Evolutionary conservation across 2,329 filamentous ascomycete genomes (phyloP), one percentile per base, ranked within the genome.

Genomic region (Aspergillus caelatus): DNA sequence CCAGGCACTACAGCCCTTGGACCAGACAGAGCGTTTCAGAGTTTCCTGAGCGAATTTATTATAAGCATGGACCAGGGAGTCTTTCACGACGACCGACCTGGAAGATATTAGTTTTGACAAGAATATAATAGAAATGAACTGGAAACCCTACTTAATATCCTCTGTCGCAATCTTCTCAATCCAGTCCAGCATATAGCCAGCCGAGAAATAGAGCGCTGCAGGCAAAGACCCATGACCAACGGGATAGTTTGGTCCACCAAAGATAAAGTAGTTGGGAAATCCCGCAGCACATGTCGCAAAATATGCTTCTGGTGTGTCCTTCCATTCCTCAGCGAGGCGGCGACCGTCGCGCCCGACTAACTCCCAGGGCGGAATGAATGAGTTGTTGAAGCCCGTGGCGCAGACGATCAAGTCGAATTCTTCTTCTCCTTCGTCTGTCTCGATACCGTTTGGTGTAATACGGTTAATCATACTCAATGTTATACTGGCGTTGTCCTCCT

Each of bases 321-420:
- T 58, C 70, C 74, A 76, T 34, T 70, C 62, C 8, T 71, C 59
- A 10, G 60, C 60, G 10, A 76, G 62, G 1, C 57, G 62, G 46
- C 63, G 56, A 8, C 69, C 70, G 5, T 72, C 60, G 0, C 66
- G 68, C 3, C 81, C 74, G 16, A 77, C 67, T 1, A 80, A 59
- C 16, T 73, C 68, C 63, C 74, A 81, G 8, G 69, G 68, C 3
- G 79, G 80, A 1, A 69, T 68, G 41, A 76, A 80, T 11, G 72
- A 73, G 10, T 77, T 75, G 62, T 81, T 72, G 63, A 80, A 82
- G 0, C 80, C 80, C 0, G 79, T 82, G 9, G 78, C 77, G 64
- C 77, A 80, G 52, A 80, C 62, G 56, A 74, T 72, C 2, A 75
- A 52, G 43, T 77, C 74, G 34, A 74, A 67, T 41, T 74, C 65